Evolutionary conservation across 371 early-diverging fungal species (phyloP).

Genomic region (Mucor piriformis): DNA sequence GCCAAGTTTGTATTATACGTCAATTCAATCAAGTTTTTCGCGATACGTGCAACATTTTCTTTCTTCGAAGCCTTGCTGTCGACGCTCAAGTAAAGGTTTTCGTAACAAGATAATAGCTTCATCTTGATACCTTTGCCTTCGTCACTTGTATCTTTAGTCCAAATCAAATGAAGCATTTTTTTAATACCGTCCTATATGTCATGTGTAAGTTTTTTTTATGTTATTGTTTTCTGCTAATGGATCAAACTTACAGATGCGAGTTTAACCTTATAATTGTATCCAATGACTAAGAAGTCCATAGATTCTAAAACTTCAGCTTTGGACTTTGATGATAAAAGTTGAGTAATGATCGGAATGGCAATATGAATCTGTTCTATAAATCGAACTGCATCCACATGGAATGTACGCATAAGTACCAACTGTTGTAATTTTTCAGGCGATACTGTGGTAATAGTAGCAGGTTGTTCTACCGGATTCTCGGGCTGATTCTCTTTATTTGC

Average conservation of each 20-base stretch:
- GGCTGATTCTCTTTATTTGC: slow-evolving; percentile 23
- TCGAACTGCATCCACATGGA: slow-evolving; percentile 84
- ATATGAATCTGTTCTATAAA: slow-evolving; percentile 81
- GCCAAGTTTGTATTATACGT: slow-evolving; percentile 87
- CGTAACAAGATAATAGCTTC: slow-evolving; percentile 78
- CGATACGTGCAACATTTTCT: slow-evolving; percentile 68
- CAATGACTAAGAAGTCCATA: slow-evolving; percentile 91
- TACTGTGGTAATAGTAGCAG: slow-evolving; percentile 17
- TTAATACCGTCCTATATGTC: slow-evolving; percentile 75
- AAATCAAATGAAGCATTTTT: slow-evolving; percentile 94
- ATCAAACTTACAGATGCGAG: slow-evolving; percentile 61
- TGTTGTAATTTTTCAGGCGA: slow-evolving; percentile 61
- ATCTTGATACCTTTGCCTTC: slow-evolving; percentile 84
- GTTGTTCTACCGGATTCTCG: not conserved
- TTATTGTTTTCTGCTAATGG: not conserved
- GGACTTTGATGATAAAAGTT: slow-evolving; percentile 84
- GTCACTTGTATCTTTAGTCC: slow-evolving; percentile 86
- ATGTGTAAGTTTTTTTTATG: not conserved
- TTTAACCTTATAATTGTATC: slow-evolving; percentile 83
- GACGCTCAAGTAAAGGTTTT: slow-evolving; percentile 77
- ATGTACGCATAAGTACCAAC: slow-evolving; percentile 69
- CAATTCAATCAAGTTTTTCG: slow-evolving; percentile 77
- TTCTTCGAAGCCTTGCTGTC: slow-evolving; percentile 54
- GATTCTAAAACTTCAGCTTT: slow-evolving; percentile 93
- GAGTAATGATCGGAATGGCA: slow-evolving; percentile 74